Evolutionary conservation across 352 stramenopile genomes (phyloP).

Genomic region (Pelagophyceae sp.): DNA sequence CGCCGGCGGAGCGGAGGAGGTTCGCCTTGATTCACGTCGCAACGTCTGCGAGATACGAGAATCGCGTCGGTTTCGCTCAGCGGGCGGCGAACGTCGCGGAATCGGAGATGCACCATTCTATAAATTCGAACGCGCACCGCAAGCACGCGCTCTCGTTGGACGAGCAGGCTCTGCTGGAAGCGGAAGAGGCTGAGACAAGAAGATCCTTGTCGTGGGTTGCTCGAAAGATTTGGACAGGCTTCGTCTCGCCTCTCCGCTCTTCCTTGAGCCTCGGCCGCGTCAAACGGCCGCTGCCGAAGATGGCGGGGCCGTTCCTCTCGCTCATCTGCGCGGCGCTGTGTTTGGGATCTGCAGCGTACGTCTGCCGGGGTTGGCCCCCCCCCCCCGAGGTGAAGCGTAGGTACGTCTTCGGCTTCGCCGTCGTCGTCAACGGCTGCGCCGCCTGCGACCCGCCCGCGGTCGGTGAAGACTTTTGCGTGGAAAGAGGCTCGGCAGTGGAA

Average conservation of each 20-base stretch:
- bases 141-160: not conserved
- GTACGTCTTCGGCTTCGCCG: not conserved
- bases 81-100: not conserved
- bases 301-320: not conserved
- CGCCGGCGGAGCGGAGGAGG: not conserved
- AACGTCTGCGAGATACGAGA: not conserved
- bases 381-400: too few relatives aligned
- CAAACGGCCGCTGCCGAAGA: not conserved
- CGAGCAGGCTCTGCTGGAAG: not conserved
- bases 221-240: not conserved
- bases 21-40: not conserved
- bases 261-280: not conserved
- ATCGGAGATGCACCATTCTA: too few relatives aligned
- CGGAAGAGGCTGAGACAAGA: not conserved
- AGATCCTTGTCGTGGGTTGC: not conserved
- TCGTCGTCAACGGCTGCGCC: not conserved
- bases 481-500: not conserved
- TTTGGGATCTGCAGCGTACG: not conserved
- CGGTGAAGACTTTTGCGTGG: not conserved
- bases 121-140: not conserved
- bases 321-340: not conserved
- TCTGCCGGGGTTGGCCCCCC: too few relatives aligned
- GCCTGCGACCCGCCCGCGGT: not conserved
- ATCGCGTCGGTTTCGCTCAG: not conserved
- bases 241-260: not conserved